Base-by-base conservation (phyloP, 2,329 filamentous ascomycete species). In the Capronia americana region DNA sequence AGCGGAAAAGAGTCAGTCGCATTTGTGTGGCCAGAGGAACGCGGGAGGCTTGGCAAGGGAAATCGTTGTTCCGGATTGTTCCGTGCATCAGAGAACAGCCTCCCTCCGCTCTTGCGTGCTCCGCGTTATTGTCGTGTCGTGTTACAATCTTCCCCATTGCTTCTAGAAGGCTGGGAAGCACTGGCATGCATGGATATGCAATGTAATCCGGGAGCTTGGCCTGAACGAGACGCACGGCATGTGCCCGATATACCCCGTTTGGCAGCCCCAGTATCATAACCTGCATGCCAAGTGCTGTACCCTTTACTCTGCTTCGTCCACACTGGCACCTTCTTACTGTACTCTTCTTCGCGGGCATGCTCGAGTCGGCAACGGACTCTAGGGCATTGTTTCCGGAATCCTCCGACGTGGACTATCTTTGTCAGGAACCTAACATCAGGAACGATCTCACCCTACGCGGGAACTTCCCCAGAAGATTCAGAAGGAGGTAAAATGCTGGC, bases 131-230 rank as follows among this genome's bases (percentile, higher is more conserved):
- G 26, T 55, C 26, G 24, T 55, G 28, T 34, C 28, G 28, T 34
- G 28, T 51, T 20, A 51, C 20, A 23, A 55, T n/a, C 26, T n/a
- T 20, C 28, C 17, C 12, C 14, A 55, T 8, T 55, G 12, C 24
- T 55, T 55, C 53, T 55, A 32, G 53, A 55, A 55, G 53, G 14
- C n/a, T 14, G 53, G 17, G 24, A 34, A 55, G 23, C 8, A 8
- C 10, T 5, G 53, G 28, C 4, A 17, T n/a, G 28, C 24, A 55
- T 55, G 28, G 24, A 55, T 55, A 32, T 30, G 48, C 48, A 51
- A 26, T 51, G 8, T 51, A 23, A 51, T 34, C 14, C 5, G 24
- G 2, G 28, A 34, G 24, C 53, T 34, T 55, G 53, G 17, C 28
- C 28, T 7, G 28, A 34, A 6, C 28, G 14, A 32, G 7, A 1